Base-by-base conservation (phyloP, 495 filamentous ascomycete species). In the Coniosporium apollinis region DNA sequence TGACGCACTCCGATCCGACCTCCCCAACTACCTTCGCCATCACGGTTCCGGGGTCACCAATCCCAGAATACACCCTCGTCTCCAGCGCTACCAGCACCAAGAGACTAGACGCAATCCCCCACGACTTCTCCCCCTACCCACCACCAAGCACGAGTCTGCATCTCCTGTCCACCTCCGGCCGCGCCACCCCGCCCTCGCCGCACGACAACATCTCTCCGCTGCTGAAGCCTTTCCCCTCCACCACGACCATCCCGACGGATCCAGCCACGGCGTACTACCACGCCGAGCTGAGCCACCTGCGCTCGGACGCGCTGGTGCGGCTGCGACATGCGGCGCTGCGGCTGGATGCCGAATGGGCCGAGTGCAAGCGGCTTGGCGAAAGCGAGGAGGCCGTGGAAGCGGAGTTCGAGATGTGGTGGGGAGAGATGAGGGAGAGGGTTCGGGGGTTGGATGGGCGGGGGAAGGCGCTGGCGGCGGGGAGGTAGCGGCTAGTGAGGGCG, bases 281-380 rank as follows among this genome's bases (percentile, higher is more conserved):
- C 11, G 34, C 37, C 20, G 47, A 50, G 38, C 44, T 50, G 2
- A 39, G 38, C 17, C 29, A 44, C 29, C 24, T 50, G 19, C 43
- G 47, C 30, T 44, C 44, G 31, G 47, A 44, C 15, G 18, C 40
- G 6, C 26, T 50, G 11, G 35, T 43, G n/a, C 39, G 37, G n/a
- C 47, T 50, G 10, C 37, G 40, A n/a, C 47, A 50, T 29, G 14
- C 37, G n/a, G 14, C 20, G 16, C 33, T 22, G 39, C 30, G 36
- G 11, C 32, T 47, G 18, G 38, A 42, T 13, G 28, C 19, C 4
- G 40, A 36, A 19, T 47, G 36, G 41, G 19, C 29, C 28, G 44
- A 46, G 28, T 22, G n/a, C n/a, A n/a, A n/a, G 32, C 39, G 35
- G 18, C 15, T 24, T 9, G 37, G 31, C 16, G 9, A 29, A 4